A percentile compares a stretch with the other conserved stretches of the same genome.
phyloP scores from a whole-genome alignment of 768 basidiomycete genomes.

The Mrakia blollopis region DNA sequence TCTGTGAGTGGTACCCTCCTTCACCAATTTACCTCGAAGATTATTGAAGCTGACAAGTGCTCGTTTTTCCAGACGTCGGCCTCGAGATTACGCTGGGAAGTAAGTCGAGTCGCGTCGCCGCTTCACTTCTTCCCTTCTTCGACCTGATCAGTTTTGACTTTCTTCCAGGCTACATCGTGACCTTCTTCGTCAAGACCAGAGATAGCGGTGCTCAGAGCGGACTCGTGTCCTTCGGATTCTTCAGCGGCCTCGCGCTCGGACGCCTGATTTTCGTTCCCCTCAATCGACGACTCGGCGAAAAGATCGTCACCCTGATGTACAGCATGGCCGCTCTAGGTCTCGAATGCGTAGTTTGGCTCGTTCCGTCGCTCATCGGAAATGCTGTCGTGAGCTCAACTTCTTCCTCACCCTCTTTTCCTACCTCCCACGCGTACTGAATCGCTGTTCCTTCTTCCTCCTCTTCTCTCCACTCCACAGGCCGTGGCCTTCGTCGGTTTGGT shows the following conservation, averaged over 20 bases:
- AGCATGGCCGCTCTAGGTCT: slow-evolving; percentile 47
- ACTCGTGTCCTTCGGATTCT: slow-evolving; percentile 52
- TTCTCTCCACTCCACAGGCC: slow-evolving; percentile 35
- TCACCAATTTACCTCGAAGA: background rate
- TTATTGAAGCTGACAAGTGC: background rate
- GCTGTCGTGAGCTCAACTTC: slow-evolving; percentile 49
- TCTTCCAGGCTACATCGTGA: slow-evolving; percentile 56
- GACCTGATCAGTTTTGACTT: too few species aligned
- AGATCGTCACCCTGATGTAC: slow-evolving; percentile 46
- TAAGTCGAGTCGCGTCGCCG: too few species aligned
- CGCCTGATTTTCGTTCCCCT: slow-evolving; percentile 55
- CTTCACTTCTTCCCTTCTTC: too few species aligned
- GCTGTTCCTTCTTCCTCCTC: background rate
- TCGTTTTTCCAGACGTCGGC: slow-evolving; percentile 39
- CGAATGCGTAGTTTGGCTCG: slow-evolving; percentile 64
- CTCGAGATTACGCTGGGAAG: slow-evolving; percentile 47
- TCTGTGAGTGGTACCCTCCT: background rate
- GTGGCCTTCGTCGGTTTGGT: slow-evolving; percentile 63
- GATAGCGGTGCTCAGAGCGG: slow-evolving; percentile 48
- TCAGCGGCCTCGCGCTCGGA: slow-evolving; percentile 51
- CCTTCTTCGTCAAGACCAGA: slow-evolving; percentile 50
- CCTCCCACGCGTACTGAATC: too few species aligned
- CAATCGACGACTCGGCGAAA: slow-evolving; percentile 48
- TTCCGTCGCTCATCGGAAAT: slow-evolving; percentile 59
- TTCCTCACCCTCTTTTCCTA: background rate